Percentiles rank a stretch among this genome's conserved stretches.
Conservation (phyloP, 73 alveolate species). For the Uronychia binucleata region DNA sequence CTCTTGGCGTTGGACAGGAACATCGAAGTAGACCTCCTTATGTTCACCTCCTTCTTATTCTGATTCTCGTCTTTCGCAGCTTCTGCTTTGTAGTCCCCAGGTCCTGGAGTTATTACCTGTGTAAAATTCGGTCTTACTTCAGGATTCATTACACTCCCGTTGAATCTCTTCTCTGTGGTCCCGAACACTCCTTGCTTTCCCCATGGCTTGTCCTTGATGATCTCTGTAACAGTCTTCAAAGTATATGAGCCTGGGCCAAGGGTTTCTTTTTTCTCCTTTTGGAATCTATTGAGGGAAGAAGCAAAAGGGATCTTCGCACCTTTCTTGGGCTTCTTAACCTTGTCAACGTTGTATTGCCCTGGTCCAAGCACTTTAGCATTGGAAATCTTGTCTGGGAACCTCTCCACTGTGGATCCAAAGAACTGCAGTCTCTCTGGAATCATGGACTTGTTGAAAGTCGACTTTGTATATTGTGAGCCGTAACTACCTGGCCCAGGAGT, state of each 20-base stretch:
- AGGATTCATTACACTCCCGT: neutral
- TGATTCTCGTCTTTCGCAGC: slow-evolving; percentile 7
- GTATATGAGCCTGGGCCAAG: slow-evolving; percentile 63
- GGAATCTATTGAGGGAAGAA: slow-evolving; percentile 23
- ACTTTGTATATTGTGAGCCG: slow-evolving; percentile 18
- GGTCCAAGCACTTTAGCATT: slow-evolving; percentile 26
- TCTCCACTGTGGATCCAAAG: slow-evolving; percentile 74
- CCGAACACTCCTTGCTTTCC: slow-evolving; percentile 63
- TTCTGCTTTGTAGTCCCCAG: slow-evolving; percentile 70
- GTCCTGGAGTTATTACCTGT: slow-evolving; percentile 66
- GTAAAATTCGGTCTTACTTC: slow-evolving; percentile 23
- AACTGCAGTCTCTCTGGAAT: slow-evolving; percentile 72
- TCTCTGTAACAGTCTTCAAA: slow-evolving; percentile 8
- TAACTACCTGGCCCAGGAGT: slow-evolving; percentile 85
- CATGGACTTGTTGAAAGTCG: slow-evolving; percentile 38
- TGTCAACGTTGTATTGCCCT: slow-evolving; percentile 11
- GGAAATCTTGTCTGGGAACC: slow-evolving; percentile 45
- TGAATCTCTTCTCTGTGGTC: slow-evolving; percentile 74
- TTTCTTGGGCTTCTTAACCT: slow-evolving; percentile 2
- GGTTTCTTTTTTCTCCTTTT: neutral
- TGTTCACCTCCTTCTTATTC: slow-evolving; percentile 50
- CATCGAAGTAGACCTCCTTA: slow-evolving; percentile 57
- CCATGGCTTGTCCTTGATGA: slow-evolving; percentile 5
- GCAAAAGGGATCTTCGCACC: slow-evolving; percentile 21
- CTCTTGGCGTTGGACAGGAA: slow-evolving; percentile 56